Conservation (phyloP, 1,139 yeast genomes). For the Geotrichum restrictum region DNA sequence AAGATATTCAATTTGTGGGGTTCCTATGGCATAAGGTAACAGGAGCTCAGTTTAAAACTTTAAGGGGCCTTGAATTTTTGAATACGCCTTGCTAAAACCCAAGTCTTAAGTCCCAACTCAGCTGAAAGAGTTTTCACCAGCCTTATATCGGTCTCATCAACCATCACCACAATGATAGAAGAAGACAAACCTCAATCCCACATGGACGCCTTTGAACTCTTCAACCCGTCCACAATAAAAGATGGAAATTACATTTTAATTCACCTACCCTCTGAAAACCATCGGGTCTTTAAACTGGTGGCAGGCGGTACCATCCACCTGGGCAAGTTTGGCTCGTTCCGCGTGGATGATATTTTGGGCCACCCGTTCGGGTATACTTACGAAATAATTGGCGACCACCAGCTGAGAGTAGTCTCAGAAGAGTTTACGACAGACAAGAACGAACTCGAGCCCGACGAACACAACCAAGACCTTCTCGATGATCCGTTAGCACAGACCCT, state of each 20-base stretch:
- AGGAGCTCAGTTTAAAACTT: too few relatives aligned
- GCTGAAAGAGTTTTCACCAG: neutral
- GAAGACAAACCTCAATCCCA: too few relatives aligned
- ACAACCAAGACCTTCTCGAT: slow-evolving; percentile 68
- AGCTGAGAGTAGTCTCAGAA: slow-evolving; percentile 29
- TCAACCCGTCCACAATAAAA: slow-evolving; percentile 33
- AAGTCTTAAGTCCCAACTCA: neutral
- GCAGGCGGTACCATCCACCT: slow-evolving; percentile 59
- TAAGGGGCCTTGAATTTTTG: too few relatives aligned
- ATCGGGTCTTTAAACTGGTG: slow-evolving; percentile 63
- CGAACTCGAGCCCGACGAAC: slow-evolving; percentile 39
- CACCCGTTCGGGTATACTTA: slow-evolving; percentile 84
- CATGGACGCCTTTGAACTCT: slow-evolving; percentile 16
- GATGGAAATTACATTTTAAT: slow-evolving; percentile 60
- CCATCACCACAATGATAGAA: neutral
- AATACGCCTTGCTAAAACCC: too few relatives aligned
- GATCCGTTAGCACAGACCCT: slow-evolving; percentile 76
- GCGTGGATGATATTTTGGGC: slow-evolving; percentile 70
- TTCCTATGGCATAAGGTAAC: too few relatives aligned
- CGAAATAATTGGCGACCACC: slow-evolving; percentile 57
- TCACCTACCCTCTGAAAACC: slow-evolving; percentile 74
- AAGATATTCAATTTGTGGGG: too few relatives aligned
- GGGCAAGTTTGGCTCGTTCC: slow-evolving; percentile 89
- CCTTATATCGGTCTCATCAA: neutral
- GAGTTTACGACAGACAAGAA: slow-evolving; percentile 33